Percentiles rank a stretch among this genome's conserved stretches.
These are phyloP conservation scores for Sextonia rubra DNA, from an alignment of 164 flowering plant genomes.

Conservation along the genomic window DNA sequence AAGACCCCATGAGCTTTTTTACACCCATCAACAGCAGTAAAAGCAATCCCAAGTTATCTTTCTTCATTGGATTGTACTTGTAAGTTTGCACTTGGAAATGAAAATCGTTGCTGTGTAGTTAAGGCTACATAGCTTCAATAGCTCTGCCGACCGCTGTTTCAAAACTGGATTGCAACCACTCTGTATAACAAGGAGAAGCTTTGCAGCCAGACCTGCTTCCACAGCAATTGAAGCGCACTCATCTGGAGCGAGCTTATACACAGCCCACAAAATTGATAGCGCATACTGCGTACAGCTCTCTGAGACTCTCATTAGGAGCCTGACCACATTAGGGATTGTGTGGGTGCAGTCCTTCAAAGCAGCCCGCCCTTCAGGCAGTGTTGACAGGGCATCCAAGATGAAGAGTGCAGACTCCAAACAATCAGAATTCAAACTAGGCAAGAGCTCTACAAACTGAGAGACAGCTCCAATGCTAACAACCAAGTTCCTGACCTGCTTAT, in stretches of 20 bases:
- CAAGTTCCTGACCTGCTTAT: conserved; percentile 42
- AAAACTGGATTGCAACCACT: conserved; percentile 74
- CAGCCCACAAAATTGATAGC: conserved; percentile 68
- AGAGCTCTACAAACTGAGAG: conserved; percentile 60
- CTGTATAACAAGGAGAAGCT: conserved; percentile 85
- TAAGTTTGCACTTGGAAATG: conserved; percentile 94
- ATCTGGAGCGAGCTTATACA: conserved; percentile 67
- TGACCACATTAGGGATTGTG: conserved; percentile 67
- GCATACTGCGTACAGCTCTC: conserved; percentile 74
- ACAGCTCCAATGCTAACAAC: conserved; percentile 70
- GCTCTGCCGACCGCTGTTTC: conserved; percentile 79
- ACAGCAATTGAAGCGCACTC: conserved; percentile 72
- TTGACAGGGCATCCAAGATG: conserved; percentile 49
- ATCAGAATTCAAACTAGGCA: conserved; percentile 55
- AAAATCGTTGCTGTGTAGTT: conserved; percentile 71
- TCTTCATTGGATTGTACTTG: conserved; percentile 75
- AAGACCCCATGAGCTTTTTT: conserved; percentile 3
- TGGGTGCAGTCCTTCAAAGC: conserved; percentile 61
- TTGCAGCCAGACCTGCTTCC: conserved; percentile 83
- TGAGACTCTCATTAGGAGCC: conserved; percentile 68
- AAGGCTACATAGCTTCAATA: conserved; percentile 76
- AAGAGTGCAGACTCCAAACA: conserved; percentile 62
- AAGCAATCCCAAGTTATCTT: background rate
- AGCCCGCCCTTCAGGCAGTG: conserved; percentile 49
- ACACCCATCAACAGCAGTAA: conserved; percentile 3